Conservation (phyloP, 371 early-diverging fungal genomes). For the Rhizomucor pusillus region DNA sequence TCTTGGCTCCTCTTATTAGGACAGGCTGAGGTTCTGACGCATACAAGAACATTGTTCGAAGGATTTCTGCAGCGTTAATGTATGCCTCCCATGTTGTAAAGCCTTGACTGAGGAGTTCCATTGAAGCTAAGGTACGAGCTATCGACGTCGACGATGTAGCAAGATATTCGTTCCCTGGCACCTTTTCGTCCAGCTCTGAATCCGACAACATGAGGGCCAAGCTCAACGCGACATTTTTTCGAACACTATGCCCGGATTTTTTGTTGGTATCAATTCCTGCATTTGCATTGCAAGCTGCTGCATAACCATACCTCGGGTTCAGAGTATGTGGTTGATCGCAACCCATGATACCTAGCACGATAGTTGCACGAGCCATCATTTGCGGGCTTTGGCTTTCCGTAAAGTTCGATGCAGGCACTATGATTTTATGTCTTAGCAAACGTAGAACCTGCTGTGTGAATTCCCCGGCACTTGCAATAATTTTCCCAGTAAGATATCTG, state of each 20-base stretch:
- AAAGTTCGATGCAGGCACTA: slow-evolving; percentile 59
- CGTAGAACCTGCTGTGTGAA: no score
- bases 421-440: background rate
- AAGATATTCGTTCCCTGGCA: slow-evolving; percentile 4
- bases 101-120: slow-evolving; percentile 77
- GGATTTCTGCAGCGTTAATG: slow-evolving; percentile 67
- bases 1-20: slow-evolving; percentile 59
- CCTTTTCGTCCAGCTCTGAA: slow-evolving; percentile 33
- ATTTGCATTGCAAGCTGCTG: no score
- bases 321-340: slow-evolving; percentile 58
- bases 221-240: slow-evolving; percentile 57
- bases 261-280: no score
- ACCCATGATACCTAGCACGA: slow-evolving; percentile 75
- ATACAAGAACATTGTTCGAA: slow-evolving; percentile 65
- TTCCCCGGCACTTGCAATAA: slow-evolving; percentile 37
- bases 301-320: slow-evolving; percentile 27
- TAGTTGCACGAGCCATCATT: slow-evolving; percentile 67
- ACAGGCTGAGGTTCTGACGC: slow-evolving; percentile 42
- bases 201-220: slow-evolving; percentile 54
- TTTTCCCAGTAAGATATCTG: slow-evolving; percentile 67
- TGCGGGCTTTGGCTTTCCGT: slow-evolving; percentile 50
- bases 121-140: slow-evolving; percentile 63
- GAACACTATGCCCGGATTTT: slow-evolving; percentile 15
- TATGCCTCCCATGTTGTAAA: slow-evolving; percentile 79
- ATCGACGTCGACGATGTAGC: slow-evolving; percentile 52